Evolutionary conservation across 495 filamentous ascomycete genomes (phyloP).

Genomic region (Cairneyella variabilis): DNA sequence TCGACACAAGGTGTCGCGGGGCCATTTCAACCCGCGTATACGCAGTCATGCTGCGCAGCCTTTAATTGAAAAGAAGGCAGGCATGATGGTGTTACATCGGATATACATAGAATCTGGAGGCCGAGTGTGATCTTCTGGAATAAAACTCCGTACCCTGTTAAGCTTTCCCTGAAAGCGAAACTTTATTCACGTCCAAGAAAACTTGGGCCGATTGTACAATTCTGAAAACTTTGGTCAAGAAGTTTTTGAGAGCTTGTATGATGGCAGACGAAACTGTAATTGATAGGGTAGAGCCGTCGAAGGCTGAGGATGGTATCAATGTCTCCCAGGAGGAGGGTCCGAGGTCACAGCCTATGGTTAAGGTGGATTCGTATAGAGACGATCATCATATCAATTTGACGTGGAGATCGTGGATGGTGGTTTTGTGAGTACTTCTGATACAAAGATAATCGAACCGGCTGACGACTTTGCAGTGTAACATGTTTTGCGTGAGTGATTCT

Average conservation of each 20-base stretch:
- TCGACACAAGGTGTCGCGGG: no score
- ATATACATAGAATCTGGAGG: no score
- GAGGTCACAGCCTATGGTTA: constrained; percentile 4
- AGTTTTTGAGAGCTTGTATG: not conserved
- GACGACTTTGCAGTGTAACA: constrained; percentile 9
- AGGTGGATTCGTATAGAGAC: constrained; percentile 17
- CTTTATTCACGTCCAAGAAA: no score
- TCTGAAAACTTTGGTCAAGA: no score
- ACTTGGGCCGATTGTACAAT: no score
- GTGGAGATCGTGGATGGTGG: constrained; percentile 26
- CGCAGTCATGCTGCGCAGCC: no score
- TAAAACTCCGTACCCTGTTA: no score
- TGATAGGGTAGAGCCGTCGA: not conserved
- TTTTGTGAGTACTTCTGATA: constrained; percentile 16
- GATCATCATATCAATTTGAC: constrained; percentile 21
- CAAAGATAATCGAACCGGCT: not conserved
- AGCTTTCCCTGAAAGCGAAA: no score
- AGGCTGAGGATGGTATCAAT: not conserved
- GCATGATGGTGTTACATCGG: no score
- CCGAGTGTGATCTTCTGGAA: no score
- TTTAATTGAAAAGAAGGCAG: no score
- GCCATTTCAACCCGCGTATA: no score
- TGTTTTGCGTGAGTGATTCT: constrained; percentile 20
- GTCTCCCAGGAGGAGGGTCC: constrained; percentile 8
- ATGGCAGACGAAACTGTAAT: constrained; percentile 7